These are phyloP conservation scores for Paracorniculantispora psalliotae DNA, from an alignment of 2,329 filamentous ascomycete genomes.

Conservation along the genomic window DNA sequence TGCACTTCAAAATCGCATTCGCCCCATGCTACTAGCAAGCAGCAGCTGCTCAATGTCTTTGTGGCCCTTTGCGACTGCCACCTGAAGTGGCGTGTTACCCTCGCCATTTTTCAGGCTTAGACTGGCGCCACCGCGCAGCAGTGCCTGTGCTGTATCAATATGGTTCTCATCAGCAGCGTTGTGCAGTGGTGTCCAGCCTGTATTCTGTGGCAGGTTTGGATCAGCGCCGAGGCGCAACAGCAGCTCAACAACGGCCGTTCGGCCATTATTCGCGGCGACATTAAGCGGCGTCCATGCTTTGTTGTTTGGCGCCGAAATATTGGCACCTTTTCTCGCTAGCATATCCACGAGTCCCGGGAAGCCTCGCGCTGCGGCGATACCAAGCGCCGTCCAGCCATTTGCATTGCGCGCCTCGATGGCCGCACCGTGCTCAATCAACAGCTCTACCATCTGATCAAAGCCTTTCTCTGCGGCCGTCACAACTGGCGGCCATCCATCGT, in stretches of 20 bases:
- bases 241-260: neutral
- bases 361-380: conserved; percentile 31
- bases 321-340: conserved; percentile 20
- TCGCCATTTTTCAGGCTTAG: neutral
- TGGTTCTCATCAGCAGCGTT: neutral
- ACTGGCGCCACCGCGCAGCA: neutral
- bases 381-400: conserved; percentile 25
- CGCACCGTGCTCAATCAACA: neutral
- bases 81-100: neutral
- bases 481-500: neutral
- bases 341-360: conserved; percentile 33
- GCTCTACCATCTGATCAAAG: neutral
- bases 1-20: neutral
- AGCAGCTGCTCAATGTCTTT: neutral
- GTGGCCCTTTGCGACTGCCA: neutral
- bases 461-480: neutral
- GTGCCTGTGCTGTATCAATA: neutral
- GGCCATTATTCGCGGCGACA: neutral
- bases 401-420: neutral
- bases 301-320: neutral
- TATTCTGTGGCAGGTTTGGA: neutral
- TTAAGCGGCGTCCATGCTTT: neutral
- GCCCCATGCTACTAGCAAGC: neutral
- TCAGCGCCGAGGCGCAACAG: neutral
- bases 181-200: conserved; percentile 2